Evolutionary conservation across 2,329 filamentous ascomycete genomes (phyloP), one percentile per base, ranked within the genome.

Genomic region (Fonsecaea multimorphosa): DNA sequence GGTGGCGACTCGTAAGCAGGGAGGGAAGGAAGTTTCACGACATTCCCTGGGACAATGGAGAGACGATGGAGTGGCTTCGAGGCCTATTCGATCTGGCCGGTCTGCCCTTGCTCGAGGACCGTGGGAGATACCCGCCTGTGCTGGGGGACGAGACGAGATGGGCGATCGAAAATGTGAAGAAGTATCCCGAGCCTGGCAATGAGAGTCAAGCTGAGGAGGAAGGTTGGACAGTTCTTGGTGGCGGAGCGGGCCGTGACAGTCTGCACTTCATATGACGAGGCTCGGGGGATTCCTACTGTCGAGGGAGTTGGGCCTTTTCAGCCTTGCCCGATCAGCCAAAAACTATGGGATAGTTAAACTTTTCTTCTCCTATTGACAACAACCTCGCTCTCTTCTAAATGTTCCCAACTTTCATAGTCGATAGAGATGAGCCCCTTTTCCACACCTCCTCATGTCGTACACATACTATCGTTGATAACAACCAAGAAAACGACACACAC

Each of bases 1-100:
- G 87, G 0, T 60, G 57, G 59, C 40, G 64, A 16, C 61, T 69
- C 4, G 68, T 68, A 27, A 65, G 54, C 27, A 52, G 63, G 4
- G 63, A 72, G 54, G 54, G 40, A 32, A 51, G 68, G 2, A 68
- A 63, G 40, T 72, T 71, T 32, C 71, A 72, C 24, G 71, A 72
- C 58, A 64, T 65, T 16, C 46, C 61, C 11, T 72, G 70, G 70
- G 71, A 71, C 19, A 66, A 67, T 32, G 69, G 69, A 4, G 71
- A 72, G 52, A 63, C 69, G 1, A 59, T 72, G 46, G 52, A 68
- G 14, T 70, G 68, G 66, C 57, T 72, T 2, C 60, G 66, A 8
- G 36, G 63, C 14, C 38, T 72, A 19, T 71, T 65, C 52, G 61
- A 69, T 27, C 52, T 70, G 34, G 70, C 68, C 19, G 70, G 68